A percentile compares a stretch with the other conserved stretches of the same genome.
These are phyloP conservation scores for Hordeum pubiflorum DNA, from an alignment of 202 grass and related monocot genomes.

Conservation along the genomic window DNA sequence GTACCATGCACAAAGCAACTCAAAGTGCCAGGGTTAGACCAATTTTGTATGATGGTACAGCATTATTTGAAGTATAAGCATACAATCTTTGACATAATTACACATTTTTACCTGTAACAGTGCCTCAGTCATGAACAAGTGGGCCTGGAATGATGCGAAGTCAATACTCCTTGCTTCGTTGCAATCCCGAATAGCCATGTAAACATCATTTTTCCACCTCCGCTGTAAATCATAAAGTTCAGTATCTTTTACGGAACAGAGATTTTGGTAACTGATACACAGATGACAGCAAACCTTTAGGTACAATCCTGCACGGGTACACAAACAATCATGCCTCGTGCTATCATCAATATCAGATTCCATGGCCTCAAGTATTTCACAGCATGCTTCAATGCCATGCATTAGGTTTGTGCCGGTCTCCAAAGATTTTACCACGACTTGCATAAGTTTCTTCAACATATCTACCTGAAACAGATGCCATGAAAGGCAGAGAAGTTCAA, in stretches of 20 bases:
- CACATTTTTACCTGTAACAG: constrained; percentile 56
- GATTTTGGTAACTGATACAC: background rate
- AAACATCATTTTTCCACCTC: constrained; percentile 95
- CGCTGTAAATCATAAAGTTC: constrained; percentile 56
- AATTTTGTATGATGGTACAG: background rate
- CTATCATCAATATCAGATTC: constrained; percentile 44
- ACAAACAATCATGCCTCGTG: constrained; percentile 63
- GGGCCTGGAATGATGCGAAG: constrained; percentile 57
- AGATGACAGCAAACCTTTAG: constrained; percentile 63
- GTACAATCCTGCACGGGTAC: constrained; percentile 72
- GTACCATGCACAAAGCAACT: background rate
- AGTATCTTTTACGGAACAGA: constrained; percentile 6
- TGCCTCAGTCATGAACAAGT: constrained; percentile 74
- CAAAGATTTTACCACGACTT: constrained; percentile 47
- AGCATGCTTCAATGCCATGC: constrained; percentile 80
- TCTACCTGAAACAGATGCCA: constrained; percentile 59
- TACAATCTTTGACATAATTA: background rate
- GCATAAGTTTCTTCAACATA: constrained; percentile 62
- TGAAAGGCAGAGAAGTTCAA: constrained; percentile 31
- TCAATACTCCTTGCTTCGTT: constrained; percentile 56
- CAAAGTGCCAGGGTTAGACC: background rate
- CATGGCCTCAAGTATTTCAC: constrained; percentile 61
- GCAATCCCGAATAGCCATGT: constrained; percentile 91
- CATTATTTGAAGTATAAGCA: background rate
- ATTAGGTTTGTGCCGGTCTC: constrained; percentile 45